Base-by-base conservation (phyloP, 139 green algal species). In the Gonium pectorale region DNA sequence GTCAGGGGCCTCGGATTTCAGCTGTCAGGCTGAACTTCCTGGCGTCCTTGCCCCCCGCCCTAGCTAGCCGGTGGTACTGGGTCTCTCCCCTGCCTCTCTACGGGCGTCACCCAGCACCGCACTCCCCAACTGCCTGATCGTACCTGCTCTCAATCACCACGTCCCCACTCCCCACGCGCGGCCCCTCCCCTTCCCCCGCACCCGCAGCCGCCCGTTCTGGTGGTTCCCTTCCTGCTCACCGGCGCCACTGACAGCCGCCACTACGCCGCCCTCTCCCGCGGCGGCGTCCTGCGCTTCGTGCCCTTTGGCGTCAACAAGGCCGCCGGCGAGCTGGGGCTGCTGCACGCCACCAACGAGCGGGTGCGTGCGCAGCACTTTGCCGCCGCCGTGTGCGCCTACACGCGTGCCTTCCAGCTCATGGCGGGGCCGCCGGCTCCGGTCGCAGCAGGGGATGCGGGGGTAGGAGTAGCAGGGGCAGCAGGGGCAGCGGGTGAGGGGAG, bases 271-370 rank as follows among this genome's bases (percentile, higher is more conserved):
- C 67, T 96, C 15, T 72, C 80, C 4, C 24, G 8, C 33, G 81
- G 79, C 31, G 88, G 88, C 40, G 79, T 94, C 9, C 82, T 94
- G n/a, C 87, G 92, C 40, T 96, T 95, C 64, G 62, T 91, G 41
- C 91, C 89, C 0, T 54, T 92, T 9, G 37, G 40, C 37, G 15
- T 91, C 19, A 86, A 83, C 63, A 85, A 85, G 19, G 85, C 63
- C 0, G 70, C 49, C 0, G 82, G 81, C 2, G 91, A 95, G 73
- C 35, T 95, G 27, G 59, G 31, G 2, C 87, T 83, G 29, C 79
- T 97, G 0, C 94, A 97, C 85, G 86, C 88, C 60, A 91, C 90
- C 33, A 87, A 97, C 80, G 94, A 97, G 72, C 87, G 94, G 19
- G 72, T 96, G 15, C 37, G 38, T 5, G 79, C 80, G 63, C 9